phyloP scores from a whole-genome alignment of 2,329 filamentous ascomycete species.

The Graphilbum sp. region DNA sequence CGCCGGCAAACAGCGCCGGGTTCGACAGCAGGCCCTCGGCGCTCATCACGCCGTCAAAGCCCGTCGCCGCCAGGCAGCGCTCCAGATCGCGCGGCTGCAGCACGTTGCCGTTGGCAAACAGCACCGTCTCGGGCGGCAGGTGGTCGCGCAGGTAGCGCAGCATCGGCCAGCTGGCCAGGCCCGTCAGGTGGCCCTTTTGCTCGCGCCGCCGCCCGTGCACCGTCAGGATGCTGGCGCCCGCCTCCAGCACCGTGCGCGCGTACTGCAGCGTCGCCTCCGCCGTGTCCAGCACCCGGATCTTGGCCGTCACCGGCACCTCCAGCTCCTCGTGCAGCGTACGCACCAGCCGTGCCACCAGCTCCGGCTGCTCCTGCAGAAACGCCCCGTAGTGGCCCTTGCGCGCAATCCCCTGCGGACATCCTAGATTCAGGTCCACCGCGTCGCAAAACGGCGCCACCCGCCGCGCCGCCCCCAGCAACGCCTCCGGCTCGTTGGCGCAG shows the following conservation, averaged over 20 bases:
- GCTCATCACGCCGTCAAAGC: slow-evolving; percentile 87
- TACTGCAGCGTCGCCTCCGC: slow-evolving; percentile 78
- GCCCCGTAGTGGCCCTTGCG: slow-evolving; percentile 81
- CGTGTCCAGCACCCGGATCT: slow-evolving; percentile 80
- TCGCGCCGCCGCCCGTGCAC: slow-evolving; percentile 80
- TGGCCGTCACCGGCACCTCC: slow-evolving; percentile 76
- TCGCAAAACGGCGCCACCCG: slow-evolving; percentile 78
- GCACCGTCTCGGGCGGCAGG: slow-evolving; percentile 70
- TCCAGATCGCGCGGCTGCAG: slow-evolving; percentile 65
- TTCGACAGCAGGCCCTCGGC: slow-evolving; percentile 92
- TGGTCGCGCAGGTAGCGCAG: slow-evolving; percentile 70
- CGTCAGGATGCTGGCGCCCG: slow-evolving; percentile 84
- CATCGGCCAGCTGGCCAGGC: slow-evolving; percentile 79
- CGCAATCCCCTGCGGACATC: slow-evolving; percentile 92
- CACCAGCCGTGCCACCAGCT: slow-evolving; percentile 67
- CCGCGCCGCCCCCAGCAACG: slow-evolving; percentile 61
- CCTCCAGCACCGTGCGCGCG: slow-evolving; percentile 68
- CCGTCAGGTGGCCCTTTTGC: slow-evolving; percentile 92
- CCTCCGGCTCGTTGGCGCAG: slow-evolving; percentile 75
- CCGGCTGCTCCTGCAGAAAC: slow-evolving; percentile 87
- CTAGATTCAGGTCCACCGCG: slow-evolving; percentile 87
- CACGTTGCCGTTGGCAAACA: slow-evolving; percentile 95
- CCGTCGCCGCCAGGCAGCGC: slow-evolving; percentile 63
- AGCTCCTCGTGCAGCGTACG: slow-evolving; percentile 66
- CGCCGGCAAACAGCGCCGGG: slow-evolving; percentile 64